A percentile compares a stretch with the other conserved stretches of the same genome.
Conservation (phyloP, 306 rosid species). For the Ormosia semicastrata region DNA sequence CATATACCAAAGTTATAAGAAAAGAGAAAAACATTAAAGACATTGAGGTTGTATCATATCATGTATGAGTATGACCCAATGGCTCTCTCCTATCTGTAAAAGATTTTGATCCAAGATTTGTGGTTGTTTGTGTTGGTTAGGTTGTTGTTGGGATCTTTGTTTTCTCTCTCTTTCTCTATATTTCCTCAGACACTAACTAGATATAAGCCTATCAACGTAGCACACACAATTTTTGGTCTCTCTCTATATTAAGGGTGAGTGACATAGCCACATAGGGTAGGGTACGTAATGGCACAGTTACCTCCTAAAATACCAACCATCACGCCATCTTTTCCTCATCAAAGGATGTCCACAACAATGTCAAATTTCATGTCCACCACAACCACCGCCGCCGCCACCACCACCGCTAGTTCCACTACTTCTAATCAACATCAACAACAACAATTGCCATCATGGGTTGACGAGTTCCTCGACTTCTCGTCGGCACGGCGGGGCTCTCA, state of each 20-base stretch:
- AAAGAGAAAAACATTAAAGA: not conserved
- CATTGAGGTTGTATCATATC: not conserved
- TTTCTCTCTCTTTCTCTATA: not conserved
- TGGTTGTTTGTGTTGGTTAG: conserved; percentile 38
- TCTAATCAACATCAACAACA: not conserved
- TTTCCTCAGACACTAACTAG: conserved; percentile 12
- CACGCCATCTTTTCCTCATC: conserved; percentile 57
- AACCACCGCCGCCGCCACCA: not conserved
- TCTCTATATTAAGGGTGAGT: conserved; percentile 24
- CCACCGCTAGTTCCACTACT: not conserved
- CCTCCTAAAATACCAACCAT: conserved; percentile 85
- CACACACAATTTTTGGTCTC: conserved; percentile 2
- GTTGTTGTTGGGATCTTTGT: conserved; percentile 31
- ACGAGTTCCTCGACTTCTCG: conserved; percentile 84
- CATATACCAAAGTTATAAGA: conserved; percentile 25
- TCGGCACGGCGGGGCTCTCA: conserved; percentile 66
- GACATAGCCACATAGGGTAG: not conserved
- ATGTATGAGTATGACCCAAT: not conserved
- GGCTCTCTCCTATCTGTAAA: not conserved
- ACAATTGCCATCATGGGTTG: conserved; percentile 53
- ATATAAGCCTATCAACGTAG: conserved; percentile 2
- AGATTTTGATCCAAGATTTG: conserved; percentile 32
- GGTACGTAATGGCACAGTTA: conserved; percentile 70
- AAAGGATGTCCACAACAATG: conserved; percentile 33
- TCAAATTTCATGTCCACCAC: conserved; percentile 37